Base-by-base conservation (phyloP, 495 filamentous ascomycete genomes). In the Podospora anserina region DNA sequence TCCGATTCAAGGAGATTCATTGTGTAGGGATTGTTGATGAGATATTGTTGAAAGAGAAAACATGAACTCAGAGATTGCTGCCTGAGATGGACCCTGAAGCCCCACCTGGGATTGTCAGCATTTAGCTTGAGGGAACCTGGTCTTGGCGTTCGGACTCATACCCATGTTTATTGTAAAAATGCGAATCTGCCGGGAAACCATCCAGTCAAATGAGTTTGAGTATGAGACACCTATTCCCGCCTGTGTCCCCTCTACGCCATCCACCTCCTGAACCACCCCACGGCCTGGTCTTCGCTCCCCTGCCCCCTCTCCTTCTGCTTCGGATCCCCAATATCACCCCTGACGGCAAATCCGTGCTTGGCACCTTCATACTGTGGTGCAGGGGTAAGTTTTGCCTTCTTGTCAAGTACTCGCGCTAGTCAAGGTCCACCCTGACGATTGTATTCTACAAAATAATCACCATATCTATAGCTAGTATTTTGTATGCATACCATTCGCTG, bases 301-400 rank as follows among this genome's bases (percentile, higher is more conserved):
- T 82, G 82, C 69, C 86, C 83, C 67, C 79, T 76, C 71, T 82
- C 77, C 60, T 71, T 78, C 72, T 87, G 79, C 63, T 76, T 65
- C 63, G 79, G 71, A 71, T 84, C 75, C 15, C 72, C 72, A 13
- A 73, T 69, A 75, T 86, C 80, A 26, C 79, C 83, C 54, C 86
- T 74, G 4, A 89, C 76, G 9, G 87, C 87, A 77, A 90, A 90
- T 4, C 87, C 88, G 77, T 87, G 88, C 68, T 80, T 82, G 5
- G 87, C 87, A 7, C 87, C 88, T 2, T 81, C 73, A 69, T 23
- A n/a, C 19, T 20, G 19, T 20, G 19, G 19, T 20, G 19, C 54
- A 56, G 54, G 54, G 54, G 54, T 56, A 56, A 56, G 54, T 56
- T 56, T 1, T 7, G 18, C 54, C 54, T 56, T 5, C 18, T 5